phyloP scores from a whole-genome alignment of 768 basidiomycete genomes.

The Phlebiopsis flavidoalba region DNA sequence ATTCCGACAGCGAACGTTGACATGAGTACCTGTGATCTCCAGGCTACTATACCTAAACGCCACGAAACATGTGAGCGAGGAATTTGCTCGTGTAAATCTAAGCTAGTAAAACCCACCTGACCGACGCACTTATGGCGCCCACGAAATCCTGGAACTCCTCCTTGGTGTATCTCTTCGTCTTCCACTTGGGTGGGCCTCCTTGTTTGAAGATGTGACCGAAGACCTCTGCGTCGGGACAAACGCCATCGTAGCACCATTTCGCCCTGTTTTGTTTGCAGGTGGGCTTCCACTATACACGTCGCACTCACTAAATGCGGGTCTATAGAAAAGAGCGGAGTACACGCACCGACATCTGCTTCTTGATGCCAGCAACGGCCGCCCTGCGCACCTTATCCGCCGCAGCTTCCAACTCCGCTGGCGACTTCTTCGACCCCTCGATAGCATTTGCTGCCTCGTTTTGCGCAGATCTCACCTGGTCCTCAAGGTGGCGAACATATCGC shows the following conservation, averaged over 20 bases:
- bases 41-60: conserved; percentile 33
- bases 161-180: conserved; percentile 36
- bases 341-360: conserved; percentile 40
- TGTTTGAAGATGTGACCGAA: conserved; percentile 42
- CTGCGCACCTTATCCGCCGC: conserved; percentile 41
- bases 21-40: conserved; percentile 33
- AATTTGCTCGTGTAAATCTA: neutral
- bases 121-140: conserved; percentile 22
- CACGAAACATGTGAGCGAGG: neutral
- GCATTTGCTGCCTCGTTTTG: neutral
- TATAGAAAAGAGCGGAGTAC: conserved; percentile 10
- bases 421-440: conserved; percentile 26
- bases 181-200: conserved; percentile 42
- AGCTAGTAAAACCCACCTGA: conserved; percentile 30
- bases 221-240: conserved; percentile 41
- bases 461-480: conserved; percentile 14
- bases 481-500: conserved; percentile 27
- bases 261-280: conserved; percentile 42
- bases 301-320: neutral
- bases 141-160: conserved; percentile 18
- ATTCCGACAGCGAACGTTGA: conserved; percentile 41
- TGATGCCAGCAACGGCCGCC: conserved; percentile 44
- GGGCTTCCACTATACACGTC: conserved; percentile 40
- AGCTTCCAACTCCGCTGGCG: conserved; percentile 31
- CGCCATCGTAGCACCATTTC: conserved; percentile 48